A percentile compares a stretch with the other conserved stretches of the same genome.
Conservation (phyloP, 495 filamentous ascomycete genomes). For the Filosporella fistucella region DNA sequence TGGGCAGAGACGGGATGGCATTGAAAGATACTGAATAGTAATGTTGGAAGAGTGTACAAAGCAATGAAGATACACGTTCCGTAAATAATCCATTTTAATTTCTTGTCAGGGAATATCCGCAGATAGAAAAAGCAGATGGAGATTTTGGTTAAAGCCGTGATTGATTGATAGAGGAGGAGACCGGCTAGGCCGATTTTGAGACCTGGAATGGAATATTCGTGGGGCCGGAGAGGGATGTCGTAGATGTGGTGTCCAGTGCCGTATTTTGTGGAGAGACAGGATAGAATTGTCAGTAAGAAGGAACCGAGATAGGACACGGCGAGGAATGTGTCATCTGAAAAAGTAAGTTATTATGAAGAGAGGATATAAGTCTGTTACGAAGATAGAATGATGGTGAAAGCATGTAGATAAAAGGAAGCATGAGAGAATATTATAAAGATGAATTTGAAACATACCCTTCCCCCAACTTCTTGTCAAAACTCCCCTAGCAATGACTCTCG, state of each 20-base stretch:
- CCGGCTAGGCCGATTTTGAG: background rate
- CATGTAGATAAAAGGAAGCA: background rate
- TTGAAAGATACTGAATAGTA: background rate
- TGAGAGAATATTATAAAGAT: background rate
- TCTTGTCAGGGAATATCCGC: background rate
- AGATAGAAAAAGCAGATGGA: background rate
- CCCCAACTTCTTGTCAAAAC: background rate
- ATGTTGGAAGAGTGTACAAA: background rate
- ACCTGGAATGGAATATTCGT: background rate
- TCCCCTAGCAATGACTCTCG: background rate
- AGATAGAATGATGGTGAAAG: background rate
- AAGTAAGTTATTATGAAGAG: too few relatives aligned
- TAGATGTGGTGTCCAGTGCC: background rate
- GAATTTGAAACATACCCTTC: background rate
- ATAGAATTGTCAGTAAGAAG: background rate
- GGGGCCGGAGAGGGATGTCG: background rate
- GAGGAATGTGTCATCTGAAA: too few relatives aligned
- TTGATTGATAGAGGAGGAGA: background rate
- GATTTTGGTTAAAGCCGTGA: background rate
- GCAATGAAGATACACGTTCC: background rate
- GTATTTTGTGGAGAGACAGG: background rate
- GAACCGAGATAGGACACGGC: too few relatives aligned
- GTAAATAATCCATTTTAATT: background rate
- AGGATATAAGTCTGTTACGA: too few relatives aligned
- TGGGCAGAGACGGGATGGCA: background rate